A percentile compares a stretch with the other conserved stretches of the same genome.
These are phyloP conservation scores for Bombardia bombarda DNA, from an alignment of 495 filamentous ascomycete genomes.

Conservation along the genomic window DNA sequence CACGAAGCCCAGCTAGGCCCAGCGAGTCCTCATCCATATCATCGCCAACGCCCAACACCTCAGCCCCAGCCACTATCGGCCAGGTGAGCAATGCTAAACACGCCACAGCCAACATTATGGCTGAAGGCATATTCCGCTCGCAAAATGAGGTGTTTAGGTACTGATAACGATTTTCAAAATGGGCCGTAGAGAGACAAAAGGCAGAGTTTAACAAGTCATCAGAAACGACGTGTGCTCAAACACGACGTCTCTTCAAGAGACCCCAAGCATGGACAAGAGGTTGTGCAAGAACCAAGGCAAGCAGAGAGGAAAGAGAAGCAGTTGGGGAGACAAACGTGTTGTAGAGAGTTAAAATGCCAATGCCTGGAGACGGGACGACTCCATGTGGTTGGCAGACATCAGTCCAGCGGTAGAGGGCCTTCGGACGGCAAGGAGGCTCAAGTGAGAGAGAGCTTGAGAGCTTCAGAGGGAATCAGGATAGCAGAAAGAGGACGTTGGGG, in stretches of 20 bases:
- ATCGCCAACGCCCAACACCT: slow-evolving; percentile 3
- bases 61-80: slow-evolving; percentile 4
- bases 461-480: too few species aligned
- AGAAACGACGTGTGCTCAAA: too few species aligned
- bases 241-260: too few species aligned
- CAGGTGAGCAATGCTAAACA: slow-evolving; percentile 7
- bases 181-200: slow-evolving; percentile 1
- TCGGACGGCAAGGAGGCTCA: slow-evolving; percentile 1
- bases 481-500: slow-evolving; percentile 4
- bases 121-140: slow-evolving; percentile 8
- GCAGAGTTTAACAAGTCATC: slow-evolving; percentile 12
- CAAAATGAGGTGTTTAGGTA: too few species aligned
- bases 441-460: slow-evolving; percentile 1
- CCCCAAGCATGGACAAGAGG: background rate
- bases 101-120: slow-evolving; percentile 7
- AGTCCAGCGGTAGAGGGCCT: slow-evolving; percentile 14
- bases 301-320: background rate
- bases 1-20: background rate
- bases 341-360: slow-evolving; percentile 6
- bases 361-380: slow-evolving; percentile 11
- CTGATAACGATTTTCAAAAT: too few species aligned
- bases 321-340: slow-evolving; percentile 16
- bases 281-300: background rate
- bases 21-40: background rate
- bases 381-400: slow-evolving; percentile 10